Conservation (phyloP, 2,329 filamentous ascomycete species). For the Thielaviopsis musarum region DNA sequence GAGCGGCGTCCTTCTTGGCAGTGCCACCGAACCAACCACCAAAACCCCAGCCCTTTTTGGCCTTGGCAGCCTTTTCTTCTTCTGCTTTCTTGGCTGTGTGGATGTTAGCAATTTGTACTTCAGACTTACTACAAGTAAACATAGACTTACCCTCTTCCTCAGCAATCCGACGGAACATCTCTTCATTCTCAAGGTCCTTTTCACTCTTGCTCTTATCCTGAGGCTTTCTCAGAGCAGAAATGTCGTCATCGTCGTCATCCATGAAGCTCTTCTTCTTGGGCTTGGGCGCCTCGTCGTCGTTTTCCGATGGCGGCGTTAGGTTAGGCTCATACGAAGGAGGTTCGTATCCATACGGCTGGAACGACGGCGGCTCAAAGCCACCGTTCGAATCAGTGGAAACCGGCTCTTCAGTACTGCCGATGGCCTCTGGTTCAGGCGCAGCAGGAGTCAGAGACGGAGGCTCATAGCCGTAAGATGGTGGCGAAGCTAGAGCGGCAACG, state of each 20-base stretch:
- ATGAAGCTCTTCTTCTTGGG: slow-evolving; percentile 64
- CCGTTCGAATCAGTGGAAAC: slow-evolving; percentile 12
- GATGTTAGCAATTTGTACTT: slow-evolving; percentile 12
- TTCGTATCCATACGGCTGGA: slow-evolving; percentile 41
- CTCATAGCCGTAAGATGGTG: slow-evolving; percentile 33
- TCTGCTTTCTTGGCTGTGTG: slow-evolving; percentile 42
- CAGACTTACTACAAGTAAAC: background rate
- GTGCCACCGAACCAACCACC: slow-evolving; percentile 69
- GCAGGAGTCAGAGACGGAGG: slow-evolving; percentile 20
- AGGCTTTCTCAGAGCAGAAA: slow-evolving; percentile 28
- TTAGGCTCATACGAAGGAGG: slow-evolving; percentile 40
- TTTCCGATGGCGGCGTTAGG: slow-evolving; percentile 20
- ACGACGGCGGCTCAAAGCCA: slow-evolving; percentile 45
- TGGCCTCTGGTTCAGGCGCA: background rate
- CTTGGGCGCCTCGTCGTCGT: slow-evolving; percentile 34
- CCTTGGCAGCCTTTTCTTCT: slow-evolving; percentile 21
- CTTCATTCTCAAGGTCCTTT: slow-evolving; percentile 64
- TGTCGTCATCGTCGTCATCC: slow-evolving; percentile 65
- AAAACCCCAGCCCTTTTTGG: slow-evolving; percentile 63
- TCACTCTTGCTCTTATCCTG: slow-evolving; percentile 48
- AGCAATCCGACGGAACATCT: slow-evolving; percentile 70
- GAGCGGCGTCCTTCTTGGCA: slow-evolving; percentile 38
- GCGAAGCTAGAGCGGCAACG: background rate
- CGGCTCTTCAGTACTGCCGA: background rate
- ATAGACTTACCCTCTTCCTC: slow-evolving; percentile 48